Evolutionary conservation across 1,284 basidiomycete genomes (phyloP).

Genomic region (Cryptococcus floricola): DNA sequence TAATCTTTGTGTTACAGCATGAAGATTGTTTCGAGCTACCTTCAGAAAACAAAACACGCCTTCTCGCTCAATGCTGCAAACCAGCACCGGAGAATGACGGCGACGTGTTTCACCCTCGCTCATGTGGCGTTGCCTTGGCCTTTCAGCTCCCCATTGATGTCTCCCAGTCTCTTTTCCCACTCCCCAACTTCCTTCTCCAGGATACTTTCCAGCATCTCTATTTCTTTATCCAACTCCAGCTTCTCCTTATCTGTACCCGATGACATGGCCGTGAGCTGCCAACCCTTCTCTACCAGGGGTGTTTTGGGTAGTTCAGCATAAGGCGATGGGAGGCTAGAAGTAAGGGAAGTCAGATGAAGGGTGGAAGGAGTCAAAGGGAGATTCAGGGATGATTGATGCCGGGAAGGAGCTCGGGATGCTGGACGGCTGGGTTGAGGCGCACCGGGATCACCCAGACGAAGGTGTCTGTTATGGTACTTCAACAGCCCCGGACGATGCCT

Average conservation of each 20-base stretch:
- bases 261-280: constrained; percentile 42
- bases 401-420: neutral
- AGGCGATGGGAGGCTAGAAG: constrained; percentile 3
- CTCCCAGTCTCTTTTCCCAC: constrained; percentile 63
- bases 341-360: neutral
- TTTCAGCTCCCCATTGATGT: constrained; percentile 55
- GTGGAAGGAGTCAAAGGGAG: neutral
- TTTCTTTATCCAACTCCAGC: constrained; percentile 51
- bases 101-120: too few relatives aligned
- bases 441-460: constrained; percentile 45
- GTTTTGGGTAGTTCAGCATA: constrained; percentile 21
- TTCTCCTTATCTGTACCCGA: constrained; percentile 37
- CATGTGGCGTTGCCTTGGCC: constrained; percentile 12
- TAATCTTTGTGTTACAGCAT: too few relatives aligned
- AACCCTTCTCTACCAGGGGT: constrained; percentile 33
- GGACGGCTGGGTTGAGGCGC: neutral
- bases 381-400: neutral
- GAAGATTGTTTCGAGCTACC: too few relatives aligned
- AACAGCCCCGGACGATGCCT: constrained; percentile 53
- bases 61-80: too few relatives aligned
- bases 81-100: too few relatives aligned
- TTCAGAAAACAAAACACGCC: too few relatives aligned
- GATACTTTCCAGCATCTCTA: constrained; percentile 36
- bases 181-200: constrained; percentile 59
- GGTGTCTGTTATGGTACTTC: constrained; percentile 55